phyloP scores from a whole-genome alignment of 768 basidiomycete species.

The Tephrocybe rancida region DNA sequence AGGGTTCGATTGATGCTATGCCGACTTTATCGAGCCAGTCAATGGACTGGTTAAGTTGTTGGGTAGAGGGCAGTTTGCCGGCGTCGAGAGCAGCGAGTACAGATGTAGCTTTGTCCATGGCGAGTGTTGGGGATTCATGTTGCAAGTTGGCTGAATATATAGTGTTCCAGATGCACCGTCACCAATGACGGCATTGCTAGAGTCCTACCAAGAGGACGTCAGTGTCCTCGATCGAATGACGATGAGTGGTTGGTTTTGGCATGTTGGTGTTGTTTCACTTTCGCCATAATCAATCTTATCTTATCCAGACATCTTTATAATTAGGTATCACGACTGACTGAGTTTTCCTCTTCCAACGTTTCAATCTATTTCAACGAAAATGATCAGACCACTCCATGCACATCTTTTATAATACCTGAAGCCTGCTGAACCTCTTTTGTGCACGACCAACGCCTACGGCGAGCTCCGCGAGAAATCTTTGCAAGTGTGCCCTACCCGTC shows the following conservation, averaged over 20 bases:
- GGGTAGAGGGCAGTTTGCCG: slow-evolving; percentile 68
- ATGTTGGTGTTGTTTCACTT: no score
- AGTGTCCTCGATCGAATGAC: not conserved
- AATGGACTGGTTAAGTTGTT: slow-evolving; percentile 54
- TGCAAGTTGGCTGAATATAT: not conserved
- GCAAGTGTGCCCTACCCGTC: no score
- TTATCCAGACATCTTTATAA: no score
- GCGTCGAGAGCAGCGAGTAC: slow-evolving; percentile 69
- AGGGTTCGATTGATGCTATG: slow-evolving; percentile 47
- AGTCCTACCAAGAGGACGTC: not conserved
- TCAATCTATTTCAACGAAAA: no score
- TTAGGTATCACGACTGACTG: no score
- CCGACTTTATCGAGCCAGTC: slow-evolving; percentile 56
- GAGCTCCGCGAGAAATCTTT: no score
- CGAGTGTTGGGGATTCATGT: not conserved
- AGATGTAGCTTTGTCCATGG: slow-evolving; percentile 67
- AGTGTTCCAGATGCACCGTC: not conserved
- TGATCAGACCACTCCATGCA: no score
- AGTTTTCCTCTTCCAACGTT: no score
- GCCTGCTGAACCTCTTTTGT: no score
- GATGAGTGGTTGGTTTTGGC: not conserved
- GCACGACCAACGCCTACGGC: no score
- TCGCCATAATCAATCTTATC: no score
- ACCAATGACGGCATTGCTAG: slow-evolving; percentile 11
- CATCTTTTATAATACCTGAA: no score